phyloP scores from a whole-genome alignment of 2,329 filamentous ascomycete genomes.

The Plenodomus lindquistii region DNA sequence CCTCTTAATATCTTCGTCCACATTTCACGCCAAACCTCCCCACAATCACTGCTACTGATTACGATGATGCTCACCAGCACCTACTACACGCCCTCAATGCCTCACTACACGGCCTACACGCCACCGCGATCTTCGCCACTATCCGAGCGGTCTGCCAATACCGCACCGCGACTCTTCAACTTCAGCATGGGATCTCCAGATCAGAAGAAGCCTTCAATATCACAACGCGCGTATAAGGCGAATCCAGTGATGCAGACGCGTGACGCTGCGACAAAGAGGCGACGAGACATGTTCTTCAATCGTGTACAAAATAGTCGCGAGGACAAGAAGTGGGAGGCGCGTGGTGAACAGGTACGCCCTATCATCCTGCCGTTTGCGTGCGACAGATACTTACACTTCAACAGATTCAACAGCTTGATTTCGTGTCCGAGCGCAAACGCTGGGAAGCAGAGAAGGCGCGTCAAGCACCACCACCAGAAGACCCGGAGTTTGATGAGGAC shows the following conservation, averaged over 20 bases:
- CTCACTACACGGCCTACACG: conserved; percentile 32
- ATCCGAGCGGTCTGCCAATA: conserved; percentile 49
- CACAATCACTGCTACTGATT: neutral
- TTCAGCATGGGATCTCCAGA: conserved; percentile 33
- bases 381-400: conserved; percentile 4
- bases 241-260: conserved; percentile 66
- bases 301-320: conserved; percentile 54
- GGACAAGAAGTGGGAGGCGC: conserved; percentile 50
- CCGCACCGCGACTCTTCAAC: conserved; percentile 25
- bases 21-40: neutral
- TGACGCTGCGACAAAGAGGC: conserved; percentile 64
- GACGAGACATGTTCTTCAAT: conserved; percentile 70
- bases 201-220: conserved; percentile 19
- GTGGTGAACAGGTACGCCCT: conserved; percentile 51
- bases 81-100: conserved; percentile 26
- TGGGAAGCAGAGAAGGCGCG: conserved; percentile 52
- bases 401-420: conserved; percentile 55
- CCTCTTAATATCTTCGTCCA: neutral
- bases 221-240: conserved; percentile 55
- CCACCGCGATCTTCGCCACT: conserved; percentile 49
- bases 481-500: conserved; percentile 31
- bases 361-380: neutral
- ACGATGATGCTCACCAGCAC: conserved; percentile 37
- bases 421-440: conserved; percentile 46
- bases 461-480: conserved; percentile 41